Conservation (phyloP, 2,329 filamentous ascomycete genomes). For the Lasiodiplodia sp. region DNA sequence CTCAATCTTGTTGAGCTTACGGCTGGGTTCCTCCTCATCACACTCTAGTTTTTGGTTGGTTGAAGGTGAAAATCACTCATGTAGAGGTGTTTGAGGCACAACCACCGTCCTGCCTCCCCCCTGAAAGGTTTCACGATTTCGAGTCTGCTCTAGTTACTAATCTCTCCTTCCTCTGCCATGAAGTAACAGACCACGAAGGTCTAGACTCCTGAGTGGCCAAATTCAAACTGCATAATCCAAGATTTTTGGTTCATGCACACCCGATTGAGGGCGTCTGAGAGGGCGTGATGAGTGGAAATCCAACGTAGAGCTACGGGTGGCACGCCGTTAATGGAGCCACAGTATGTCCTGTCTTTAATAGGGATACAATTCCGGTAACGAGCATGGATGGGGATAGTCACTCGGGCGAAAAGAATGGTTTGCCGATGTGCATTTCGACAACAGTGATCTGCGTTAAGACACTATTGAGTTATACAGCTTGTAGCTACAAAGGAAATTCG, state of each 20-base stretch:
- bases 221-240: neutral
- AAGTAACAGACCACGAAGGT: neutral
- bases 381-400: neutral
- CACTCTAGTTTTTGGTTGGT: neutral
- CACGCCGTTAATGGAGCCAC: constrained; percentile 2
- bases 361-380: neutral
- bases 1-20: neutral
- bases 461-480: constrained; percentile 27
- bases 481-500: constrained; percentile 26
- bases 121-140: constrained; percentile 17
- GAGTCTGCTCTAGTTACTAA: constrained; percentile 3
- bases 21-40: neutral
- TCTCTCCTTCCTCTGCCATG: constrained; percentile 5
- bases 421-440: constrained; percentile 10
- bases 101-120: constrained; percentile 2
- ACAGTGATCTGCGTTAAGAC: constrained; percentile 24
- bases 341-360: neutral
- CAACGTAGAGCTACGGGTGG: too few relatives aligned
- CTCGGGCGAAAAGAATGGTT: neutral
- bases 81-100: constrained; percentile 10
- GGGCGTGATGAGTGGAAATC: too few relatives aligned
- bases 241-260: constrained; percentile 5
- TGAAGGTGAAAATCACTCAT: neutral
- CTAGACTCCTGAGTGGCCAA: neutral
- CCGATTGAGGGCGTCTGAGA: neutral